Base-by-base conservation (phyloP, 2,329 filamentous ascomycete species). In the Pseudonectria buxi region DNA sequence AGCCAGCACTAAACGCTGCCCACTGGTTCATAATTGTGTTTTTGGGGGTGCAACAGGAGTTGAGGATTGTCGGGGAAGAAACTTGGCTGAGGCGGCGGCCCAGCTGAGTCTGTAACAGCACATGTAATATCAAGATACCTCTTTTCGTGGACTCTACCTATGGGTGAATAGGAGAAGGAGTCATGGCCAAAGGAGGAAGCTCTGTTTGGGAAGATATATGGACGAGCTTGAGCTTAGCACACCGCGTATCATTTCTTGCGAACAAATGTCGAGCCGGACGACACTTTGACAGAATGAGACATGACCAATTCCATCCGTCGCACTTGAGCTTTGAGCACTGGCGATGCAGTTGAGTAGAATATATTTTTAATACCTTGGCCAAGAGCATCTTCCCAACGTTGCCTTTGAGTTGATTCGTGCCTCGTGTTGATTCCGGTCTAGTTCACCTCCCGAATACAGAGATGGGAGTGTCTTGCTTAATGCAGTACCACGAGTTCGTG, bases 1-100 rank as follows among this genome's bases (percentile, higher is more conserved):
- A 94, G 85, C 59, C 89, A 95, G 69, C 92, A 98, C 64, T 96
- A 70, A 75, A 40, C 6, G 13, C 24, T 10, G 12, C 14, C 12
- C 14, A 27, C 24, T 6, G 14, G 7, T 14, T 27, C 16, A 26
- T 35, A 24, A 9, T 24, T 25, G 35, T 33, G 32, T 28, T 30
- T 28, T 35, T 35, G 36, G 35, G 36, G 27, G 12, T 14, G 28
- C 12, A 22, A 22, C 18, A 5, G 15, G 31, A 37, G 22, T 35
- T 28, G 15, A 24, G 35, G 25, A 35, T 32, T 29, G 31, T 30
- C 28, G 22, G 35, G 24, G 28, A 35, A 42, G 35, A 31, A 39
- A 39, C 32, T 40, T 43, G 45, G 38, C 44, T 46, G 34, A 31
- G 32, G 39, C 38, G 36, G 33, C 41, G 32, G 42, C 41, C 40